Evolutionary conservation across 176 grass and related monocot species (phyloP), one percentile per base, ranked within the genome.

Genomic region (Urochloa ruziziensis): DNA sequence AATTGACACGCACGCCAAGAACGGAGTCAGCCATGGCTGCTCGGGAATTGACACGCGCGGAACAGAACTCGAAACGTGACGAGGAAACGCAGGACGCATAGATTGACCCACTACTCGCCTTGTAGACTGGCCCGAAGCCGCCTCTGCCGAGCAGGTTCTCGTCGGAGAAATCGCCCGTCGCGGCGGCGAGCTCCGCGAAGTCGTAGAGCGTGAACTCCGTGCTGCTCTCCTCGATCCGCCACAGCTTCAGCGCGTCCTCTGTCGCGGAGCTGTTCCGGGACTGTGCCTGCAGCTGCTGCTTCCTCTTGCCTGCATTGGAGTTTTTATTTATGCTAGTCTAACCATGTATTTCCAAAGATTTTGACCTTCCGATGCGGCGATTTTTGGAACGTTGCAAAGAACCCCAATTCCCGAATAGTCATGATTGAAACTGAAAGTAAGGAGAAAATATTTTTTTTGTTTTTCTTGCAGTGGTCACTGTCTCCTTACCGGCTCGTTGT

Each of bases 61-160:
- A n/a, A n/a, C n/a, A n/a, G n/a, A n/a, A n/a, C n/a, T n/a, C n/a
- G n/a, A n/a, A n/a, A n/a, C n/a, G n/a, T n/a, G 35, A 37, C 35
- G 35, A 37, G 35, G 35, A 10, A 44, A 12, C 42, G 42, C 42
- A 11, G 19, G 24, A 59, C 56, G 10, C 10, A 1, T 1, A 2
- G 42, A 1, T 7, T 6, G 39, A n/a, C n/a, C 40, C 0, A 0
- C 11, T 4, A 3, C 77, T 79, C 74, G 64, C 89, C 90, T 80
- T 92, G 81, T 89, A 92, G 36, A 92, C 90, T 0, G 86, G 81
- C 0, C 90, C 90, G 34, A 92, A 92, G 0, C 90, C 90, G 10
- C 90, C 90, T 19, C 42, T 68, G 42, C 90, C 90, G 27, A 91
- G 86, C 86, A 53, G 84, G 66, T 88, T 85, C 2, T 81, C 82